Evolutionary conservation across 176 grass and related monocot genomes (phyloP), one percentile per base, ranked within the genome.

Genomic region (Tuctoria greenei): DNA sequence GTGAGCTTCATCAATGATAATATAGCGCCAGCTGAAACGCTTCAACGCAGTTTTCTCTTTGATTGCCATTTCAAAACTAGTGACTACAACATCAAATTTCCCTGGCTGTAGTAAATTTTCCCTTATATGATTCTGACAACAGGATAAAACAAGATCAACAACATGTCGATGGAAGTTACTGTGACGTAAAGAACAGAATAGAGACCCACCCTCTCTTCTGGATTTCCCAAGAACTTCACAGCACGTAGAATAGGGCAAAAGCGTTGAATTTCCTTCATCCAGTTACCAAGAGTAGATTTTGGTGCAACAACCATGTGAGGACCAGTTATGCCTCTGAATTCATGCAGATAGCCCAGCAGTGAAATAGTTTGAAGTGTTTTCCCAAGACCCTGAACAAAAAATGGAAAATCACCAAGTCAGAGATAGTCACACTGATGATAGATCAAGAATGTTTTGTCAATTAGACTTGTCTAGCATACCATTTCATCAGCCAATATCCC

Each of bases 301-400:
- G 95, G 95, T 34, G 95, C 95, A 60, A 99, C 95, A 18, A 99
- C 95, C 95, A 99, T 99, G 59, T 99, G 89, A 17, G 95, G 95
- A 57, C 95, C 95, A 72, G 89, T 88, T 79, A 99, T 95, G 40
- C 92, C 95, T 86, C 95, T 95, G 74, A 84, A 99, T 73, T 99
- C 95, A 76, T 92, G 73, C 69, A 99, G 71, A 84, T 99, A 99
- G 23, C 91, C 95, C 50, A 99, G 40, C 78, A 99, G 55, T 14
- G 95, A 99, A 61, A 99, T 99, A 37, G 95, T 99, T 95, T 99
- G 95, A 66, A 99, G 89, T 44, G 95, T 99, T 83, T 99, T 99
- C 51, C 95, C 95, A 67, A 99, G 95, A 74, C 95, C 95, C 95
- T 99, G 67, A 64, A 79, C 49, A 63, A 59, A 71, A 69, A 73